Conservation (phyloP, 2,329 filamentous ascomycete species). For the Beauveria caledonica region DNA sequence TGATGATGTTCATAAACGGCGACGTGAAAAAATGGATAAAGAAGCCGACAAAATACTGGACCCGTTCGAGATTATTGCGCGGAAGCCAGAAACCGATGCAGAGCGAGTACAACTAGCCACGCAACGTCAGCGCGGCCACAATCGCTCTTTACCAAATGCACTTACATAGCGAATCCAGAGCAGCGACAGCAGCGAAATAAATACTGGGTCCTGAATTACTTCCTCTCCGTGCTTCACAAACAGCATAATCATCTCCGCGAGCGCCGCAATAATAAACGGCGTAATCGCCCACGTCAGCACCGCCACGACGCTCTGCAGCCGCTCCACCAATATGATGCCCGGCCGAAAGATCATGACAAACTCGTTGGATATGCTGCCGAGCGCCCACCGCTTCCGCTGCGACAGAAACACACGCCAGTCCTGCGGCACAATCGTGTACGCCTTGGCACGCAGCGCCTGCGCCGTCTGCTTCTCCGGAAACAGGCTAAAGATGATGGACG, state of each 20-base stretch:
- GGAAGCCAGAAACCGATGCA: constrained; percentile 35
- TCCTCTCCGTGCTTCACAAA: constrained; percentile 25
- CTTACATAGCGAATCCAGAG: constrained; percentile 33
- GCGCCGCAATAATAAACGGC: constrained; percentile 34
- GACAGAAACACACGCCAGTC: constrained; percentile 38
- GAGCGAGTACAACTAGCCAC: constrained; percentile 29
- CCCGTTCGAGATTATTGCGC: constrained; percentile 28
- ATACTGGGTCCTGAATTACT: constrained; percentile 27
- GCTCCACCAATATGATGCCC: constrained; percentile 34
- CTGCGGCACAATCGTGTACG: constrained; percentile 38
- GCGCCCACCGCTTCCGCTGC: constrained; percentile 40
- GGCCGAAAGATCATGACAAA: constrained; percentile 39
- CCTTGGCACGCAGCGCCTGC: constrained; percentile 38
- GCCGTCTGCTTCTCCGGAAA: constrained; percentile 36
- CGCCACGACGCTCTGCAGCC: constrained; percentile 36
- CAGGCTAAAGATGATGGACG: constrained; percentile 38
- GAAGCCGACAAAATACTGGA: constrained; percentile 31
- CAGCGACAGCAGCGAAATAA: constrained; percentile 29
- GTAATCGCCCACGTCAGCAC: constrained; percentile 38
- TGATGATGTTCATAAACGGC: constrained; percentile 35
- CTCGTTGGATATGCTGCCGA: constrained; percentile 41
- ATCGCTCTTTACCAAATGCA: constrained; percentile 7
- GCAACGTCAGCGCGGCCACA: not conserved
- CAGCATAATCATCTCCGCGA: constrained; percentile 28
- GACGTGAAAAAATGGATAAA: constrained; percentile 29